These are phyloP conservation scores for Limonium bicolor DNA, from an alignment of 148 eudicot species.

Conservation along the genomic window DNA sequence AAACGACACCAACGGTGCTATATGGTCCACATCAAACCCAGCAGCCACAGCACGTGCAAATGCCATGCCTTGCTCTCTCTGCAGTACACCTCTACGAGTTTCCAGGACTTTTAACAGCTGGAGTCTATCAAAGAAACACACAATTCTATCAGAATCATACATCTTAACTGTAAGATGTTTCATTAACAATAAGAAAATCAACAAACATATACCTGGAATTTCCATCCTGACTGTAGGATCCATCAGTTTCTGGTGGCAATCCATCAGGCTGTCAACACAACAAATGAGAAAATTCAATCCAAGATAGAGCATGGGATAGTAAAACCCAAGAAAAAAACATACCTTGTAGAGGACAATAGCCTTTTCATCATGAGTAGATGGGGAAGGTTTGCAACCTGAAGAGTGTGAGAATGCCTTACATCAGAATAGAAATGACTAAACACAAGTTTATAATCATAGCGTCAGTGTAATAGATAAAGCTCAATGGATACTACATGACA, in stretches of 20 bases:
- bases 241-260: constrained; percentile 37
- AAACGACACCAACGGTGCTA: constrained; percentile 48
- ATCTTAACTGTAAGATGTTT: not conserved
- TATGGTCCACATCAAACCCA: constrained; percentile 64
- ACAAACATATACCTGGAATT: constrained; percentile 49
- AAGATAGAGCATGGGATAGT: too few relatives aligned
- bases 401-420: constrained; percentile 1
- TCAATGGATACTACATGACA: too few relatives aligned
- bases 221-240: constrained; percentile 31
- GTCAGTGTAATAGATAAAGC: too few relatives aligned
- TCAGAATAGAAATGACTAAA: too few relatives aligned
- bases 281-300: not conserved
- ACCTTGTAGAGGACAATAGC: constrained; percentile 95
- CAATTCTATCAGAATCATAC: constrained; percentile 11
- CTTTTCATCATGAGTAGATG: constrained; percentile 43
- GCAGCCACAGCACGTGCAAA: constrained; percentile 98
- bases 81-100: constrained; percentile 69
- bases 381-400: constrained; percentile 41
- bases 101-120: constrained; percentile 78
- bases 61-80: constrained; percentile 98
- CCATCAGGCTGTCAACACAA: constrained; percentile 40
- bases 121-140: constrained; percentile 32
- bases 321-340: too few relatives aligned
- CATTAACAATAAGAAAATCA: constrained; percentile 4
- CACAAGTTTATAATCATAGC: too few relatives aligned